Evolutionary conservation across 345 rosid species (phyloP), one percentile per base, ranked within the genome.

Genomic region (Orychophragmus violaceus): DNA sequence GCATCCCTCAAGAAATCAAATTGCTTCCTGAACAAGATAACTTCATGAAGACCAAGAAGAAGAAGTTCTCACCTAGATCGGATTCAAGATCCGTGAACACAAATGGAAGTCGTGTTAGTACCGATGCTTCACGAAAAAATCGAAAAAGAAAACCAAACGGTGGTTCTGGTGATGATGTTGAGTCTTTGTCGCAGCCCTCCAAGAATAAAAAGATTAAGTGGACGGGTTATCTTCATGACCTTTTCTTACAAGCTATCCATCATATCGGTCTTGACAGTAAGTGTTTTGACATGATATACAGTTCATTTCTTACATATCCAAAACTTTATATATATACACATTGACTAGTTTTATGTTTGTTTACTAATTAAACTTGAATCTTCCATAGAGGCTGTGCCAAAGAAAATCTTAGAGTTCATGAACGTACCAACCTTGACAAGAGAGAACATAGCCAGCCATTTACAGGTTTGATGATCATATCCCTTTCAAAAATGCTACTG

Each of bases 371-470:
- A 32, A 55, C 37, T 53, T 44, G 37, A 55, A 35, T 64, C 23
- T 59, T 53, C 60, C 5, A 58, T 77, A 91, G 97, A 80, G 79
- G 93, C 96, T 51, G 91, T 86, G 11, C 97, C 96, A 0, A 88
- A 86, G 66, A 88, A 62, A 67, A 88, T 91, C 69, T 83, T 88
- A 18, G 88, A 82, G 74, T 79, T 71, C 63, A 88, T 91, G 97
- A 76, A 69, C 39, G 80, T 86, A 89, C 0, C 53, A 19, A 83
- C 85, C 59, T 73, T 91, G 13, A 82, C 91, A 13, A 83, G 96
- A 78, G 96, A 91, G 68, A 83, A 90, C 71, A 74, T 90, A 2
- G 96, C 96, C 8, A 89, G 96, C 62, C 90, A 85, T 58, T 66
- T 89, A 57, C 96, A 89, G 94, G 96, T 89, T 74, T 42, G 71